A percentile compares a stretch with the other conserved stretches of the same genome.
Evolutionary conservation across 2,329 filamentous ascomycete genomes (phyloP).

Genomic region (Thelonectria blattea): DNA sequence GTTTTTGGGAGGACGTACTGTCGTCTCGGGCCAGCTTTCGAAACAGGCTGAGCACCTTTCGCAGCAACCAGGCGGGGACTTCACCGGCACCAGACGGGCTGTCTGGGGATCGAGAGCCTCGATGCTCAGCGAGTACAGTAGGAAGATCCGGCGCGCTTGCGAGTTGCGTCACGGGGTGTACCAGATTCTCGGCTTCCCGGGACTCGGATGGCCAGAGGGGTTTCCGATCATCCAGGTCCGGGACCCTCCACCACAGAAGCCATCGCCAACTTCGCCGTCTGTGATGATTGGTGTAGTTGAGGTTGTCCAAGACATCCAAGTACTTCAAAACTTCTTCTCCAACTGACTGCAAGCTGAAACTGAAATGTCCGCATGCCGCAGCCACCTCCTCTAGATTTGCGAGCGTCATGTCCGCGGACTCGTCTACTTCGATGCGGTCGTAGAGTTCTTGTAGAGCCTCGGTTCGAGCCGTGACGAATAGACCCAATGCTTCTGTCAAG

Average conservation of each 20-base stretch:
- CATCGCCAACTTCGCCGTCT: slow-evolving; percentile 77
- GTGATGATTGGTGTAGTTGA: slow-evolving; percentile 73
- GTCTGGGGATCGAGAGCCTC: slow-evolving; percentile 12
- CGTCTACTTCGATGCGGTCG: slow-evolving; percentile 71
- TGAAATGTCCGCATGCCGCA: slow-evolving; percentile 94
- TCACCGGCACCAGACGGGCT: slow-evolving; percentile 26
- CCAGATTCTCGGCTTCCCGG: slow-evolving; percentile 27
- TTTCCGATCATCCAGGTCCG: slow-evolving; percentile 11
- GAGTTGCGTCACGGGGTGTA: slow-evolving; percentile 13
- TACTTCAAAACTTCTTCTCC: slow-evolving; percentile 87
- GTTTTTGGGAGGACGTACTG: slow-evolving; percentile 46
- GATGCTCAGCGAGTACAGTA: neutral
- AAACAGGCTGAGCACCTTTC: slow-evolving; percentile 44
- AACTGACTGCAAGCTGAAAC: slow-evolving; percentile 87
- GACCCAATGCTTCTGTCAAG: slow-evolving; percentile 85
- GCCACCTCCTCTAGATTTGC: slow-evolving; percentile 93
- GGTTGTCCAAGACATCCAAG: slow-evolving; percentile 80
- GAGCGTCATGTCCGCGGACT: slow-evolving; percentile 64
- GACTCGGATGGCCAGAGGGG: slow-evolving; percentile 43
- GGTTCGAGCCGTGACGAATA: slow-evolving; percentile 90
- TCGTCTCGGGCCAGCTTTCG: slow-evolving; percentile 53
- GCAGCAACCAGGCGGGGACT: slow-evolving; percentile 30
- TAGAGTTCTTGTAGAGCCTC: slow-evolving; percentile 84
- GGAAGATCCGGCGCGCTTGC: neutral
- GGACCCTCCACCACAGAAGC: slow-evolving; percentile 74